Conservation (phyloP, 2,329 filamentous ascomycete species). For the Fusarium cyanostomum region DNA sequence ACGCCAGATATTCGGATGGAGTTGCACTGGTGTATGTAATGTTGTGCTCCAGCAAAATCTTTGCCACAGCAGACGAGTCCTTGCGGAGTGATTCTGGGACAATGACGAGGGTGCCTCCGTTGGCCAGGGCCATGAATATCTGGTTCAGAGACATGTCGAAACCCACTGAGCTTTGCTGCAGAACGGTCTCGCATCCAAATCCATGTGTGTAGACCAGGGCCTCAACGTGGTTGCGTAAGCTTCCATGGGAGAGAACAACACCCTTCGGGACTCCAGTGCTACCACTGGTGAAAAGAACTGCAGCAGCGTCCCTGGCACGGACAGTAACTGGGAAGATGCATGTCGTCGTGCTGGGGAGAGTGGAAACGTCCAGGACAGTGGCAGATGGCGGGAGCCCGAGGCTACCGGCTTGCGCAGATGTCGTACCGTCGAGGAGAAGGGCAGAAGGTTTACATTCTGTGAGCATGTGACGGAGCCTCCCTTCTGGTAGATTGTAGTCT, state of each 20-base stretch:
- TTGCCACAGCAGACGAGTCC: slow-evolving; percentile 1
- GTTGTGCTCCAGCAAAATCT: slow-evolving; percentile 3
- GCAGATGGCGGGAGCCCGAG: no score
- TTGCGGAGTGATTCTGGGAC: background rate
- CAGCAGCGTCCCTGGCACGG: background rate
- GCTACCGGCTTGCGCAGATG: no score
- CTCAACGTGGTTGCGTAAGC: slow-evolving; percentile 44
- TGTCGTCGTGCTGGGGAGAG: no score
- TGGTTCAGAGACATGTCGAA: slow-evolving; percentile 20
- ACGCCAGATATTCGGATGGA: slow-evolving; percentile 12
- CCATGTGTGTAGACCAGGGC: slow-evolving; percentile 22
- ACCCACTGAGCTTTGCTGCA: slow-evolving; percentile 37
- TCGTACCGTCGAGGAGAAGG: no score
- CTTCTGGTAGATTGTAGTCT: no score
- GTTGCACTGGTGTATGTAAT: slow-evolving; percentile 17
- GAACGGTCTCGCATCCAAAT: slow-evolving; percentile 39
- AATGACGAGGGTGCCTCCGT: slow-evolving; percentile 15
- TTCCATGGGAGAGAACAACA: slow-evolving; percentile 46
- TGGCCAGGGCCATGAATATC: slow-evolving; percentile 2
- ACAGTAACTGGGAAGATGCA: background rate
- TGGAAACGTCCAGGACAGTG: no score
- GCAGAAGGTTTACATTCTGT: no score
- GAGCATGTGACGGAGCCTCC: no score
- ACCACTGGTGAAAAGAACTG: slow-evolving; percentile 37
- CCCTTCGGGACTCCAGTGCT: slow-evolving; percentile 54